Percentiles rank a stretch among this genome's conserved stretches.
These are phyloP conservation scores for Solanum clarkiae DNA, from an alignment of 257 asterid species.

Conservation along the genomic window DNA sequence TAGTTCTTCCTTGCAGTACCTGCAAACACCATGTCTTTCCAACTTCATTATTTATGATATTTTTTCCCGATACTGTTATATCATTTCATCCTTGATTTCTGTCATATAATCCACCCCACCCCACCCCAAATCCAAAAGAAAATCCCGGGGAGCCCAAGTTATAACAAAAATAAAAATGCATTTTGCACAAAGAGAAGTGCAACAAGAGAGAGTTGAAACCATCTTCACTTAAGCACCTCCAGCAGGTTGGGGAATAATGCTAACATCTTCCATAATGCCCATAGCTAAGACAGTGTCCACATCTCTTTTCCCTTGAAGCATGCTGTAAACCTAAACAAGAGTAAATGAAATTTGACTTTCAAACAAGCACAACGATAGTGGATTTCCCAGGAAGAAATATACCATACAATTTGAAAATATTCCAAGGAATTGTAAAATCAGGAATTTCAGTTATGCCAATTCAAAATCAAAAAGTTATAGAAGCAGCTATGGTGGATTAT, in stretches of 20 bases:
- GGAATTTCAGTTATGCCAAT: neutral
- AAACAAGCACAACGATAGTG: neutral
- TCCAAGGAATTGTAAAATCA: neutral
- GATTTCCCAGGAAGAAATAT: neutral
- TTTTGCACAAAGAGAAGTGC: conserved; percentile 1
- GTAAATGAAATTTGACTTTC: neutral
- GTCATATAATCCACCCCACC: neutral
- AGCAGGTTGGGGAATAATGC: conserved; percentile 94
- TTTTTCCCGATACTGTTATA: no score
- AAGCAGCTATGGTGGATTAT: neutral
- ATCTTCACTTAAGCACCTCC: conserved; percentile 54
- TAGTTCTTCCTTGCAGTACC: neutral
- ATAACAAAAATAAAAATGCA: neutral
- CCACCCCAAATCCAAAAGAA: neutral
- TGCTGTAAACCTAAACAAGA: conserved; percentile 71
- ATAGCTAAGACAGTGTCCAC: conserved; percentile 85
- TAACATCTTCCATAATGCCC: conserved; percentile 96
- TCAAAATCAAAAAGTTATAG: neutral
- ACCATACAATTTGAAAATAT: neutral
- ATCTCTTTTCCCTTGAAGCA: conserved; percentile 98
- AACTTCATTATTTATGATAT: neutral
- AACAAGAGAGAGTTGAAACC: neutral
- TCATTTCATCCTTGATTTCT: neutral
- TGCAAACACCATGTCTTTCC: neutral
- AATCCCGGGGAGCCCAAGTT: neutral